These are phyloP conservation scores for Breviolum minutum DNA, from an alignment of 73 alveolate genomes.

Conservation along the genomic window DNA sequence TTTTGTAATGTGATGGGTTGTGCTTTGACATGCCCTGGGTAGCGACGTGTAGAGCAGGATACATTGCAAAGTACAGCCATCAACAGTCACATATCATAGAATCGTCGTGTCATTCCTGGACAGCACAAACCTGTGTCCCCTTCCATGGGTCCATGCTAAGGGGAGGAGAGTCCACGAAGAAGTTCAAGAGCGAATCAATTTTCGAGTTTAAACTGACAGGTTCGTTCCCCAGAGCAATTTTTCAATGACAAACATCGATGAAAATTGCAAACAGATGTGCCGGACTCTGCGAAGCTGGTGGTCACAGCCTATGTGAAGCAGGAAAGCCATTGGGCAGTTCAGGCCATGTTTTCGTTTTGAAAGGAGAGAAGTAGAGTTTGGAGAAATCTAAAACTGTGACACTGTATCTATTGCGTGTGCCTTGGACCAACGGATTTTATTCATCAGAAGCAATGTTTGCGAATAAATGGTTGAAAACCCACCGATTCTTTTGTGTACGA, in stretches of 20 bases:
- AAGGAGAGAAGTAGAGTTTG: not conserved
- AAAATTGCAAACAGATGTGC: not conserved
- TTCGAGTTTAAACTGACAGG: not conserved
- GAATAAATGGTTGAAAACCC: not conserved
- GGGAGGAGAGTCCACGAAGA: not conserved
- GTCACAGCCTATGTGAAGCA: slow-evolving; percentile 17
- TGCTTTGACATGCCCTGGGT: too few species aligned
- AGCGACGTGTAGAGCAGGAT: too few species aligned
- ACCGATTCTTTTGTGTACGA: not conserved
- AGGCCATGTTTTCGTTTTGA: not conserved
- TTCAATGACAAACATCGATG: not conserved
- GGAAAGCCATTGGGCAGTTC: not conserved
- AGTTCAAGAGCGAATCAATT: not conserved
- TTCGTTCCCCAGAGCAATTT: not conserved
- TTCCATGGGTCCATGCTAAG: not conserved
- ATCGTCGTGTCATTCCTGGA: not conserved
- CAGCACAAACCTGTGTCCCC: not conserved
- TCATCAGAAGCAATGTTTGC: not conserved
- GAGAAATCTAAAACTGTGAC: not conserved
- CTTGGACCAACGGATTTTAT: not conserved
- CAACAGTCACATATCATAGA: too few species aligned
- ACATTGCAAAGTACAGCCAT: too few species aligned
- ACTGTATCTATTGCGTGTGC: not conserved
- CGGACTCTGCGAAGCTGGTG: slow-evolving; percentile 3
- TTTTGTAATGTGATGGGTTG: too few species aligned